Conservation (phyloP, 352 stramenopile genomes). For the Globisporangium irregulare region DNA sequence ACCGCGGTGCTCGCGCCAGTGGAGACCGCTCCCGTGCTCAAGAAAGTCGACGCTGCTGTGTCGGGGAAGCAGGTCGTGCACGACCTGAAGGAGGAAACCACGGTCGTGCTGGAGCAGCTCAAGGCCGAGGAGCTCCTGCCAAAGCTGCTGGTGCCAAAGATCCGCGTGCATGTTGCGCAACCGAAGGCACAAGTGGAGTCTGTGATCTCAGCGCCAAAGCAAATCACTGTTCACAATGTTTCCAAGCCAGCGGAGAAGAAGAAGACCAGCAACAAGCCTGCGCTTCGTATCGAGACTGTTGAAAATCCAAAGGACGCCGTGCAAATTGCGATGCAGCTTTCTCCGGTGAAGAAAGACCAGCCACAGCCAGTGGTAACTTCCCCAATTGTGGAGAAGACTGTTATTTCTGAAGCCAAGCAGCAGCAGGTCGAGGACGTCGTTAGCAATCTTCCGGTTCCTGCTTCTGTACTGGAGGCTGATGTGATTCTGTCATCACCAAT, state of each 20-base stretch:
- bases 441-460: not conserved
- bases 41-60: conserved; percentile 5
- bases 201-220: not conserved
- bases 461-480: not conserved
- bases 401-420: not conserved
- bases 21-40: conserved; percentile 1
- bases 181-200: not conserved
- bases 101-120: conserved; percentile 12
- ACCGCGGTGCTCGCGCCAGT: not conserved
- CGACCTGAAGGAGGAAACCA: conserved; percentile 9
- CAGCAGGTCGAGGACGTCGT: not conserved
- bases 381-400: conserved; percentile 2
- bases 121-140: conserved; percentile 11
- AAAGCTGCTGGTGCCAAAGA: not conserved
- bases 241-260: conserved; percentile 8
- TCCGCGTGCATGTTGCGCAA: not conserved
- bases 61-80: not conserved
- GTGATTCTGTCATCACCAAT: not conserved
- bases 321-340: conserved; percentile 1
- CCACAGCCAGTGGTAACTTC: not conserved
- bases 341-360: not conserved
- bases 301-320: not conserved
- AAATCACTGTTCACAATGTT: not conserved
- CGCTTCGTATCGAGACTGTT: conserved; percentile 6
- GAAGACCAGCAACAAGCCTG: conserved; percentile 5